phyloP scores from a whole-genome alignment of 1,284 basidiomycete species.

The Bjerkandera adusta region DNA sequence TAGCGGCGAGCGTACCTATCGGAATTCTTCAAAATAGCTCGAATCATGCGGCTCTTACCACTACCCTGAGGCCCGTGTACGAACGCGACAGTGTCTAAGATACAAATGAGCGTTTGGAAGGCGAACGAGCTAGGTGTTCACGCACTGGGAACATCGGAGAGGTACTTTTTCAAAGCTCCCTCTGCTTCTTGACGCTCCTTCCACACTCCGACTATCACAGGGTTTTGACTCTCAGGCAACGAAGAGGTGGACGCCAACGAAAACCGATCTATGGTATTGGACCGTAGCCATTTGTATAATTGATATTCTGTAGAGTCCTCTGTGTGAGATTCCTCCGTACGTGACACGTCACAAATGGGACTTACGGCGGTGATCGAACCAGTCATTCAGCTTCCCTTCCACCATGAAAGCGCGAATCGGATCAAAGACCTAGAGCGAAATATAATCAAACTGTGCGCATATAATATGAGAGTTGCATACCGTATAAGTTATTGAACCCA shows the following conservation, averaged over 20 bases:
- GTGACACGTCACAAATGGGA: constrained; percentile 1
- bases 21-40: constrained; percentile 56
- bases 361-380: constrained; percentile 75
- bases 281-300: constrained; percentile 64
- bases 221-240: constrained; percentile 9
- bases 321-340: not conserved
- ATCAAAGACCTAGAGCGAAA: constrained; percentile 73
- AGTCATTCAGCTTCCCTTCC: constrained; percentile 78
- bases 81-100: constrained; percentile 66
- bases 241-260: constrained; percentile 31
- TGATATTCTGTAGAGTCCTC: constrained; percentile 49
- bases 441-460: not conserved
- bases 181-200: constrained; percentile 82
- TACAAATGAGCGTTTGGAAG: too few relatives aligned
- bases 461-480: constrained; percentile 41
- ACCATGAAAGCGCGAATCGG: constrained; percentile 87
- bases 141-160: constrained; percentile 72
- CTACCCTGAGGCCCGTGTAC: constrained; percentile 92
- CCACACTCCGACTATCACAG: constrained; percentile 53
- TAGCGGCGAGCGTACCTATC: constrained; percentile 56
- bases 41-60: constrained; percentile 80
- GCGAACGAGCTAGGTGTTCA: constrained; percentile 1
- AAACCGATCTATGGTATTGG: constrained; percentile 53
- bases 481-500: constrained; percentile 88
- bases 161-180: constrained; percentile 63